A percentile compares a stretch with the other conserved stretches of the same genome.
These are phyloP conservation scores for Cryphonectria japonica DNA, from an alignment of 2,329 filamentous ascomycete genomes.

Conservation along the genomic window DNA sequence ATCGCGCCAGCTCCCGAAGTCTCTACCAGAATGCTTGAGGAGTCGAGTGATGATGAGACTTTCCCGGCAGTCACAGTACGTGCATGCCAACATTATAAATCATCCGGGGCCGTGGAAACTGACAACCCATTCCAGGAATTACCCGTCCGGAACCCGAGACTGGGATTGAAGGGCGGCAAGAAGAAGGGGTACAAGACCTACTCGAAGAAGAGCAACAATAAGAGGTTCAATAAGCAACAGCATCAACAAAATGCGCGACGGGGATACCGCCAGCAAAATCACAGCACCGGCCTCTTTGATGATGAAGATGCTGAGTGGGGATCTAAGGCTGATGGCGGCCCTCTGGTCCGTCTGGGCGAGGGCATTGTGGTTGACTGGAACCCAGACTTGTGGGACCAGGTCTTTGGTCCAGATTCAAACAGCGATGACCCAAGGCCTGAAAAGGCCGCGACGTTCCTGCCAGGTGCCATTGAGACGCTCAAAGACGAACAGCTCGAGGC, in stretches of 20 bases:
- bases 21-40: conserved; percentile 61
- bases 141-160: conserved; percentile 18
- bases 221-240: conserved; percentile 50
- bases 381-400: conserved; percentile 66
- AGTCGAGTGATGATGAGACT: conserved; percentile 60
- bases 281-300: conserved; percentile 37
- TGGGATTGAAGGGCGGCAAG: conserved; percentile 40
- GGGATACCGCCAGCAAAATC: conserved; percentile 26
- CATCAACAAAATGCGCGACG: conserved; percentile 37
- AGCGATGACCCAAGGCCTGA: conserved; percentile 53
- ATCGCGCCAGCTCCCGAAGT: conserved; percentile 37
- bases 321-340: conserved; percentile 51
- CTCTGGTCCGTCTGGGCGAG: conserved; percentile 79
- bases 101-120: neutral
- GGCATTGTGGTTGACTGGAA: conserved; percentile 88
- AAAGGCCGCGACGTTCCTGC: conserved; percentile 61
- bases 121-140: conserved; percentile 16
- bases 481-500: conserved; percentile 68
- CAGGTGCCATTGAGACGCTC: conserved; percentile 50
- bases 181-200: conserved; percentile 53
- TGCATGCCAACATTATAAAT: conserved; percentile 13
- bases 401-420: conserved; percentile 62
- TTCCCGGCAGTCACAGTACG: conserved; percentile 21
- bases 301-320: conserved; percentile 39
- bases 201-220: conserved; percentile 54